Base-by-base conservation (phyloP, 257 asterid species). In the Paulownia fortunei region DNA sequence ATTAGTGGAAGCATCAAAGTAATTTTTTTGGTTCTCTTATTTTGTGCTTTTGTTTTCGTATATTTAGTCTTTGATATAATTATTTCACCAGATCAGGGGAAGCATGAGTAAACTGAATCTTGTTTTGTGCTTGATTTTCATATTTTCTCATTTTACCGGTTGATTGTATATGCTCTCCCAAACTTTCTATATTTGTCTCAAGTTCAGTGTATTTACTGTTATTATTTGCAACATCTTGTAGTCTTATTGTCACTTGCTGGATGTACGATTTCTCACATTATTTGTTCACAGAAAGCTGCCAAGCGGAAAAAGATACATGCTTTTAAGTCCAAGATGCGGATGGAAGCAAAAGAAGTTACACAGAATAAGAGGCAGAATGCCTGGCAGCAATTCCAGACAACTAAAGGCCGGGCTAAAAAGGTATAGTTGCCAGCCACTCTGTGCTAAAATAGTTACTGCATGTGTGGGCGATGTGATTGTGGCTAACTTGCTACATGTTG, bases 351-450 rank as follows among this genome's bases (percentile, higher is more conserved):
- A 78, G 99, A 95, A 85, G 93, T 90, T 44, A 73, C 94, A 21
- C 99, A 95, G 84, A 95, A 95, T 83, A 95, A 95, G 86, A 91
- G 98, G 84, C 97, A 92, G 86, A 95, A 93, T 63, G 97, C 94
- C 55, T 93, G 99, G 99, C 99, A 95, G 82, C 98, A 95, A 81
- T 95, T 95, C 82, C 98, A 95, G 86, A 93, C 98, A 24, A 87
- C 97, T 44, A 95, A 93, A 87, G 98, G 97, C 84, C 84, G 84
- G 73, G 88, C 97, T 74, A 95, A 93, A 84, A 95, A 95, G 98
- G 99, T 93, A 75, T 23, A 36, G 62, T 76, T 30, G 65, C 54
- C 30, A 55, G 30, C 73, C 62, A 15, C 56, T 47, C 24, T 52
- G 37, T 37, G 37, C 21, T 0, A n/a, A n/a, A 3, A 30, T 24